These are phyloP conservation scores for Cinnamomum micranthum DNA, from an alignment of 164 flowering plant genomes.

Conservation along the genomic window DNA sequence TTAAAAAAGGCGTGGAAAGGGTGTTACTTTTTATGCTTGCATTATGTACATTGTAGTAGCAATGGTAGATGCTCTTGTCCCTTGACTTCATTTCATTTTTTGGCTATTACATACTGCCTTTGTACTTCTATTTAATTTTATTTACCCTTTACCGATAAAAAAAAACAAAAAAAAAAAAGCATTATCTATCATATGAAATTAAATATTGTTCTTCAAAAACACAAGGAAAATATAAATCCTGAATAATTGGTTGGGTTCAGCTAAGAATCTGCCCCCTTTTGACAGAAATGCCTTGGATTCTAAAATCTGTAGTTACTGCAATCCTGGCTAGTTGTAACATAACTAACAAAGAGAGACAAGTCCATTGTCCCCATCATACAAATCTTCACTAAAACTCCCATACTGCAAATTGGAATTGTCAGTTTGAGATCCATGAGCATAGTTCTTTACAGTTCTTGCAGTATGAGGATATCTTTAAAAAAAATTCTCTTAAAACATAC, in stretches of 20 bases:
- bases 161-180: too few relatives aligned
- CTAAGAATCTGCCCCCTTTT: background rate
- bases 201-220: too few relatives aligned
- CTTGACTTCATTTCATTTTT: background rate
- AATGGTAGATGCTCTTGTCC: background rate
- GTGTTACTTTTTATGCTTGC: background rate
- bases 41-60: background rate
- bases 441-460: background rate
- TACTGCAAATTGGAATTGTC: background rate
- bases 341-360: too few relatives aligned
- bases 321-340: background rate
- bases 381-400: background rate
- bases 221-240: background rate
- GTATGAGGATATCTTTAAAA: background rate
- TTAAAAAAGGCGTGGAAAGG: background rate
- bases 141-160: background rate
- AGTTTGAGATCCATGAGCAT: background rate
- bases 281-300: background rate
- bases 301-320: background rate
- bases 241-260: background rate
- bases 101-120: background rate
- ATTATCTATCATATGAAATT: too few relatives aligned
- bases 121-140: too few relatives aligned
- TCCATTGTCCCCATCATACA: too few relatives aligned
- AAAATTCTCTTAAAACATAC: slow-evolving; percentile 26